Evolutionary conservation across 352 stramenopile genomes (phyloP).

Genomic region (Phytopythium cucurbitacearum): DNA sequence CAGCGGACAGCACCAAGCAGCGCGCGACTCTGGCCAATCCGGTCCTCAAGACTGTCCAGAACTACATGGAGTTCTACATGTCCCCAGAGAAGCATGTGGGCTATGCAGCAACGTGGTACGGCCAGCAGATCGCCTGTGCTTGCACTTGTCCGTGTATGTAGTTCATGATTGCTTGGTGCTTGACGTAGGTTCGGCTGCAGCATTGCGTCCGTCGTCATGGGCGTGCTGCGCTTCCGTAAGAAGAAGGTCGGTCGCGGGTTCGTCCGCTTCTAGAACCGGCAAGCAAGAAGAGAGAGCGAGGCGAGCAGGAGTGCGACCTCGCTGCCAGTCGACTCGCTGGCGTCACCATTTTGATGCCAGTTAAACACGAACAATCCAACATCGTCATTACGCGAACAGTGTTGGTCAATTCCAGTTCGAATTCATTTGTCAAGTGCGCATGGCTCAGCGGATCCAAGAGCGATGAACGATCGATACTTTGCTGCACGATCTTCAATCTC

Average conservation of each 20-base stretch:
- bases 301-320: too few species aligned
- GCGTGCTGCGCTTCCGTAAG: constrained; percentile 64
- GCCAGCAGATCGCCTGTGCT: not conserved
- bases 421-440: too few species aligned
- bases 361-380: too few species aligned
- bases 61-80: constrained; percentile 89
- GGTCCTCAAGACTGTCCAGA: constrained; percentile 69
- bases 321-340: too few species aligned
- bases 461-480: too few species aligned
- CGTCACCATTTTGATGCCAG: too few species aligned
- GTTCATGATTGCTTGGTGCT: not conserved
- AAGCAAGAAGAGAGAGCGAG: too few species aligned
- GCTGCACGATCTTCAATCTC: too few species aligned
- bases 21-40: constrained; percentile 47
- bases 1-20: constrained; percentile 33
- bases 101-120: constrained; percentile 82
- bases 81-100: constrained; percentile 81
- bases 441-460: too few species aligned
- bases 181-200: constrained; percentile 70
- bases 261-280: constrained; percentile 2
- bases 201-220: constrained; percentile 64
- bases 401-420: too few species aligned
- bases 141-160: not conserved
- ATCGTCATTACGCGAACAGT: too few species aligned
- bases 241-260: constrained; percentile 24